phyloP scores from a whole-genome alignment of 208 protist species.

The Acanthamoeba sp. region DNA sequence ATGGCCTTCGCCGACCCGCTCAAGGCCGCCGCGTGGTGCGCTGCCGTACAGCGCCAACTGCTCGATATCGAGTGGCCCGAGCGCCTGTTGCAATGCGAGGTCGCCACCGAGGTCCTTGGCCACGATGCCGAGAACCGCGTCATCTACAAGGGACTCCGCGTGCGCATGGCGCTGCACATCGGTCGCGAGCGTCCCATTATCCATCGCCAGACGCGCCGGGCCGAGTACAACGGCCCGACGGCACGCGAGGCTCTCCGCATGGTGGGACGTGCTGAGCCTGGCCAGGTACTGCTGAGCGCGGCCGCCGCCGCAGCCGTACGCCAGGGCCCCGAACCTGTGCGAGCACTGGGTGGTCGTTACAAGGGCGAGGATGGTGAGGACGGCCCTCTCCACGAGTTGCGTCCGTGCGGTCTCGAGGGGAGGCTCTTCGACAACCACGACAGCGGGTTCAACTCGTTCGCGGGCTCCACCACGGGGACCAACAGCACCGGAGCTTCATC shows the following conservation, averaged over 20 bases:
- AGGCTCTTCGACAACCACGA: not conserved
- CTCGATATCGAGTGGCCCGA: conserved; percentile 36
- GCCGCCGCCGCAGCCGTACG: not conserved
- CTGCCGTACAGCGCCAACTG: conserved; percentile 17
- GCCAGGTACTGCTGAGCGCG: not conserved
- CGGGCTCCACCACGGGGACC: not conserved
- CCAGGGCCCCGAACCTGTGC: no score
- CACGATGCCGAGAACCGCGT: not conserved
- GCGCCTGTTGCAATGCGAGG: not conserved
- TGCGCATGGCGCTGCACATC: conserved; percentile 21
- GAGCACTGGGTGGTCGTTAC: no score
- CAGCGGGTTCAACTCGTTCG: no score
- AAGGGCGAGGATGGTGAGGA: no score
- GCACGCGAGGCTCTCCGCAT: not conserved
- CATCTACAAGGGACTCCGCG: not conserved
- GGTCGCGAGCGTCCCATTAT: not conserved
- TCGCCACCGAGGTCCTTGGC: not conserved
- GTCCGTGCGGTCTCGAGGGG: not conserved
- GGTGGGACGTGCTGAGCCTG: not conserved
- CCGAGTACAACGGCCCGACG: conserved; percentile 73
- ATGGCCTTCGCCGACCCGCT: conserved; percentile 39
- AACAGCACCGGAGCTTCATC: no score
- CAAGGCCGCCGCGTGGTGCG: not conserved
- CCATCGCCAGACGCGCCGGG: not conserved
- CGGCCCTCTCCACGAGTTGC: not conserved